Evolutionary conservation across 1,284 basidiomycete species (phyloP).

Genomic region (Phellinidium pouzarii): DNA sequence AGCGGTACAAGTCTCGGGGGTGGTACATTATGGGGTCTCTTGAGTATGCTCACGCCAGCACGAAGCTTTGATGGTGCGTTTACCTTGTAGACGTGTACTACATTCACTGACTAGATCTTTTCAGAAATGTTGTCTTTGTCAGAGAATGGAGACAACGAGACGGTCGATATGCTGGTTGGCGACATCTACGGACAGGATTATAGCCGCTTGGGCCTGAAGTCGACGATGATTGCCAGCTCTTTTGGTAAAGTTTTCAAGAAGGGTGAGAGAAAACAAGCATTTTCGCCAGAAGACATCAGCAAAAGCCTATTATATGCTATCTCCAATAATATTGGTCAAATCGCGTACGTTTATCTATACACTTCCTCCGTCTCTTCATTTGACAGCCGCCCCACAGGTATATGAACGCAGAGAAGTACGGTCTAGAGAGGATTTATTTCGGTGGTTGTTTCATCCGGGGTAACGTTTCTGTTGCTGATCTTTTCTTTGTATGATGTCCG

Average conservation of each 20-base stretch:
- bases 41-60: slow-evolving; percentile 94
- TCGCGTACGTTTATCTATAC: slow-evolving; percentile 72
- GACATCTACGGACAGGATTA: slow-evolving; percentile 98
- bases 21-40: slow-evolving; percentile 97
- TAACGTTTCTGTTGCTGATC: slow-evolving; percentile 25
- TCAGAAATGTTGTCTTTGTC: slow-evolving; percentile 95
- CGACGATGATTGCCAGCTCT: slow-evolving; percentile 94
- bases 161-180: slow-evolving; percentile 98
- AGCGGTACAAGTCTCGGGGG: slow-evolving; percentile 96
- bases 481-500: slow-evolving; percentile 8
- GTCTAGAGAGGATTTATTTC: slow-evolving; percentile 96
- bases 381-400: slow-evolving; percentile 48
- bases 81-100: slow-evolving; percentile 15
- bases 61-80: slow-evolving; percentile 87
- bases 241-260: slow-evolving; percentile 99
- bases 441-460: slow-evolving; percentile 99
- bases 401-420: slow-evolving; percentile 99
- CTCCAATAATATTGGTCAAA: slow-evolving; percentile 99
- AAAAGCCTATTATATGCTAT: slow-evolving; percentile 92
- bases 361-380: background rate
- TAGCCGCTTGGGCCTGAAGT: slow-evolving; percentile 90
- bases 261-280: slow-evolving; percentile 66
- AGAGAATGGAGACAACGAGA: slow-evolving; percentile 88
- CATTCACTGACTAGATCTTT: slow-evolving; percentile 11
- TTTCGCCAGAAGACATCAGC: slow-evolving; percentile 92